Percentiles rank a stretch among this genome's conserved stretches.
Conservation (phyloP, 179 eudicot genomes). For the Carnegiea gigantea region DNA sequence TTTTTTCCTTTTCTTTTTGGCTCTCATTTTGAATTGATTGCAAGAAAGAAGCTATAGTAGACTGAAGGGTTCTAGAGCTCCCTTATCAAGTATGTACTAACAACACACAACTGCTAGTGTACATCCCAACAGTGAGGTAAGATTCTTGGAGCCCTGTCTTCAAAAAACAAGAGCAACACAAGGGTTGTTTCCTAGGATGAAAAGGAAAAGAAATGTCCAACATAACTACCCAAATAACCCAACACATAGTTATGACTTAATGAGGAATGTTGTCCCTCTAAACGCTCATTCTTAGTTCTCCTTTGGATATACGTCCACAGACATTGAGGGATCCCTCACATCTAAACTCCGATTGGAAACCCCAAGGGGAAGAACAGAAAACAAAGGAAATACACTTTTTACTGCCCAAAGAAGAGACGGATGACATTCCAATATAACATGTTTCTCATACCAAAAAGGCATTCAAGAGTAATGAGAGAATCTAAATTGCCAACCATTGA, state of each 20-base stretch:
- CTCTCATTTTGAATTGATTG: not conserved
- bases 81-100: not conserved
- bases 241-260: not conserved
- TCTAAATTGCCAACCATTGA: not conserved
- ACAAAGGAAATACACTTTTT: not conserved
- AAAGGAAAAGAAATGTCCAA: not conserved
- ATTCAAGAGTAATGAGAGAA: not conserved
- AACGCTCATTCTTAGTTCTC: not conserved
- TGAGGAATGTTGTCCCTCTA: not conserved
- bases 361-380: not conserved
- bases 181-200: not conserved
- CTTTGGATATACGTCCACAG: not conserved
- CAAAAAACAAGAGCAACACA: not conserved
- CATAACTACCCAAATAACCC: not conserved
- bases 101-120: not conserved
- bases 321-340: not conserved
- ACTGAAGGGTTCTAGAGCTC: not conserved
- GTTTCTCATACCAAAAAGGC: too few relatives aligned
- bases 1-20: not conserved
- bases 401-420: too few relatives aligned
- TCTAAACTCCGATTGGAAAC: not conserved
- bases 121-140: not conserved
- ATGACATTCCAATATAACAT: too few relatives aligned
- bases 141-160: not conserved
- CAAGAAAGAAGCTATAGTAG: not conserved